Conservation (phyloP, 75 land plant species). For the Adiantum capillusveneris region DNA sequence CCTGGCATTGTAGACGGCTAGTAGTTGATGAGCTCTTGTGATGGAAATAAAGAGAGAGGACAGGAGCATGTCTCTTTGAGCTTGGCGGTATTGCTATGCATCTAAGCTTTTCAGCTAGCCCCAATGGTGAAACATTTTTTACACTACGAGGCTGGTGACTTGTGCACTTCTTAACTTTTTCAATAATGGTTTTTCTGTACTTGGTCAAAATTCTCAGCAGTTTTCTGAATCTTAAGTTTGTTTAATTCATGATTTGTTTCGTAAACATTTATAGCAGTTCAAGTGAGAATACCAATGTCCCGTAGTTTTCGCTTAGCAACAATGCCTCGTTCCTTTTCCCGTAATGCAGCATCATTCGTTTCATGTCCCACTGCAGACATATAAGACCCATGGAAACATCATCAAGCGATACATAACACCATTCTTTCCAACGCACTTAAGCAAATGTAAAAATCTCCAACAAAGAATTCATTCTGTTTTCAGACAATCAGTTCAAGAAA, state of each 20-base stretch:
- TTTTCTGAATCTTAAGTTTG: not conserved
- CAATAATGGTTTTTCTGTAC: slow-evolving; percentile 8
- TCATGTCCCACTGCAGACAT: slow-evolving; percentile 36
- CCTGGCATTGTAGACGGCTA: no score
- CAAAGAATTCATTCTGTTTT: no score
- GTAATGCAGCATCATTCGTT: slow-evolving; percentile 15
- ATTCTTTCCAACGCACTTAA: not conserved
- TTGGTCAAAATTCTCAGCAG: slow-evolving; percentile 2
- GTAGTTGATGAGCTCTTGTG: no score
- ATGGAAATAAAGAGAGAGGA: no score
- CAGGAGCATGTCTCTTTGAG: no score
- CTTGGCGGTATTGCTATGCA: no score
- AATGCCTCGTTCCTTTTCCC: slow-evolving; percentile 7
- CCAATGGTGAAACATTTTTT: not conserved
- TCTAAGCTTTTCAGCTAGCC: not conserved
- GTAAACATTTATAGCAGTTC: no score
- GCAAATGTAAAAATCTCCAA: not conserved
- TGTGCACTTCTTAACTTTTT: no score
- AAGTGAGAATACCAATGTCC: slow-evolving; percentile 9
- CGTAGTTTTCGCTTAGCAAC: slow-evolving; percentile 5
- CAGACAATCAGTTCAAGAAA: no score
- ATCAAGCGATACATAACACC: not conserved
- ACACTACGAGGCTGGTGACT: no score
- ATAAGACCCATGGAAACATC: not conserved
- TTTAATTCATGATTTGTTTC: no score